Evolutionary conservation across 2,329 filamentous ascomycete species (phyloP).

Genomic region (Myrmaecium sp.): DNA sequence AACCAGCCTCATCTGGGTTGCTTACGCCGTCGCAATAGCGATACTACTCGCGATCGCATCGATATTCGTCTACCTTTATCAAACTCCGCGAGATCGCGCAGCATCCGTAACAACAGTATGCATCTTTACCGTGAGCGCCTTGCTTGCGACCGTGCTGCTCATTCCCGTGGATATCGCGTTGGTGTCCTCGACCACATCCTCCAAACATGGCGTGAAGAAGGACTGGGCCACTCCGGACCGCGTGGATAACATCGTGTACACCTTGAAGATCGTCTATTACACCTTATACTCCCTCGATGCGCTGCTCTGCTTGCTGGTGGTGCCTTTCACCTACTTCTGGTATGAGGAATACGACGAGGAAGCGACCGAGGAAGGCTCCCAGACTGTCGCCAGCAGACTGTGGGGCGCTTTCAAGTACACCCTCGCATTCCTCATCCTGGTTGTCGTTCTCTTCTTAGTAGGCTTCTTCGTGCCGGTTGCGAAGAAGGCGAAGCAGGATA

Average conservation of each 20-base stretch:
- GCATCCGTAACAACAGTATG: conserved; percentile 66
- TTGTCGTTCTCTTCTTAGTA: conserved; percentile 70
- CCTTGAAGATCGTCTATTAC: conserved; percentile 83
- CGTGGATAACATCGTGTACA: conserved; percentile 60
- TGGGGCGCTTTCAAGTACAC: conserved; percentile 87
- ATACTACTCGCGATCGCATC: conserved; percentile 61
- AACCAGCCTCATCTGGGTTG: conserved; percentile 83
- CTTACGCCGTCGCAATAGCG: conserved; percentile 69
- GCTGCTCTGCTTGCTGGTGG: conserved; percentile 69
- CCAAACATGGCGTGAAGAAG: conserved; percentile 66
- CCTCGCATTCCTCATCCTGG: conserved; percentile 60
- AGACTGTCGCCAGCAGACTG: conserved; percentile 53
- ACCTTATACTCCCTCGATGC: conserved; percentile 82
- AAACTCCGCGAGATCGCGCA: conserved; percentile 74
- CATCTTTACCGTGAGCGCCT: conserved; percentile 68
- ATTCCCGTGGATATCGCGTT: conserved; percentile 91
- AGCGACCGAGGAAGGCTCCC: conserved; percentile 60
- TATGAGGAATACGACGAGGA: conserved; percentile 95
- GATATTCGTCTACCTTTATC: conserved; percentile 83
- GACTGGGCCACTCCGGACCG: conserved; percentile 80
- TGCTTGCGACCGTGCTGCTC: conserved; percentile 82
- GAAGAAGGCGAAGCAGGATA: conserved; percentile 41
- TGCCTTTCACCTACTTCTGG: conserved; percentile 96
- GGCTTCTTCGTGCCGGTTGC: conserved; percentile 87
- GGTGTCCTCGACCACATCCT: conserved; percentile 70